These are phyloP conservation scores for Diplogelasinospora grovesii DNA, from an alignment of 495 filamentous ascomycete species.

Conservation along the genomic window DNA sequence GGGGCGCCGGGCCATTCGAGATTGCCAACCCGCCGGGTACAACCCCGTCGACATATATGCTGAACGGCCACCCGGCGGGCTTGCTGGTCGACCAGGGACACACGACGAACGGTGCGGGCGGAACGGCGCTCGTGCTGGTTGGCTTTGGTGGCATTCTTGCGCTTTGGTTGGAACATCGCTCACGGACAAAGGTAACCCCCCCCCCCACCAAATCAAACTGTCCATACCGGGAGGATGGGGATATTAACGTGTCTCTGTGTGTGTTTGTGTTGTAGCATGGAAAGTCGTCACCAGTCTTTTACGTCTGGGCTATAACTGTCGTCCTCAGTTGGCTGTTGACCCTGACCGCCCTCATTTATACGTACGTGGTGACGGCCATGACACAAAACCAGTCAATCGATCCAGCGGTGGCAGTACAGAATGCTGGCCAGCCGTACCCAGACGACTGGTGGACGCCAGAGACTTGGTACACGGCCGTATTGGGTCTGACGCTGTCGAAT, in stretches of 20 bases:
- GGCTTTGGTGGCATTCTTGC: constrained; percentile 39
- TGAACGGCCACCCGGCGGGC: constrained; percentile 34
- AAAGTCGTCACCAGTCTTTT: constrained; percentile 25
- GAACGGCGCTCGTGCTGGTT: constrained; percentile 42
- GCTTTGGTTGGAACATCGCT: constrained; percentile 28
- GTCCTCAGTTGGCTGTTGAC: constrained; percentile 41
- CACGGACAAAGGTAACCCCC: constrained; percentile 16
- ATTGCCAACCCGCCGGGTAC: constrained; percentile 22
- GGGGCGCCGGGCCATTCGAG: constrained; percentile 29
- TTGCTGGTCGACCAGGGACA: constrained; percentile 43
- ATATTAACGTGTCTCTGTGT: too few relatives aligned
- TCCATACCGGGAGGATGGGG: neutral
- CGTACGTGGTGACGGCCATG: constrained; percentile 37
- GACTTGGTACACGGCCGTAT: constrained; percentile 48
- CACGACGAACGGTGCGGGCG: constrained; percentile 43
- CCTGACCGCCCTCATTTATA: constrained; percentile 37
- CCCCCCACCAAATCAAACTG: neutral
- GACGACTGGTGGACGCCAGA: constrained; percentile 46
- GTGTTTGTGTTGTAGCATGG: too few relatives aligned
- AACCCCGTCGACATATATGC: constrained; percentile 22
- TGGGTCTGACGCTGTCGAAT: constrained; percentile 36
- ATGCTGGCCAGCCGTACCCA: constrained; percentile 37
- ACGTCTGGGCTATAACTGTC: constrained; percentile 33
- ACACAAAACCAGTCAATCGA: constrained; percentile 39
- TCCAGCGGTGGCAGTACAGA: constrained; percentile 19